These are phyloP conservation scores for Nicotiana paniculata DNA, from an alignment of 257 asterid species.

Conservation along the genomic window DNA sequence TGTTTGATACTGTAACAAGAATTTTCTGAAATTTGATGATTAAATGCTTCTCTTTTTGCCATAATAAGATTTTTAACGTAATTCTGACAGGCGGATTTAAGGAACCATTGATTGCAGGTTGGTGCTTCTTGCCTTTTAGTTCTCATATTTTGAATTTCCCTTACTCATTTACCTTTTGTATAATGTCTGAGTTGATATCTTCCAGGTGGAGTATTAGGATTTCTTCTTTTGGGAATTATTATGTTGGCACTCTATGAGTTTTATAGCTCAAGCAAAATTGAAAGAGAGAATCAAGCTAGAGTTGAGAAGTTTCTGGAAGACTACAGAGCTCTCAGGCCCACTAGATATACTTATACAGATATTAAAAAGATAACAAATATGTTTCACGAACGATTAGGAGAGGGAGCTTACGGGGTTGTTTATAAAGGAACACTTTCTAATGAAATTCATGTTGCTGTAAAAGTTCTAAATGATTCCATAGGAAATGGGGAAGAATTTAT, in stretches of 20 bases:
- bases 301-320: constrained; percentile 18
- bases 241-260: not conserved
- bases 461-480: too few species aligned
- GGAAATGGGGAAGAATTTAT: too few species aligned
- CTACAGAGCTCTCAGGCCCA: constrained; percentile 14
- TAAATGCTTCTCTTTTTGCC: not conserved
- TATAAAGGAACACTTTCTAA: too few species aligned
- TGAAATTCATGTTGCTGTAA: too few species aligned
- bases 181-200: not conserved
- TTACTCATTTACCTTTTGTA: too few species aligned
- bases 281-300: constrained; percentile 18
- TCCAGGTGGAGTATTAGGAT: not conserved
- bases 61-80: not conserved
- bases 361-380: constrained; percentile 31
- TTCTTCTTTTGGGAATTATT: not conserved
- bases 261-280: not conserved
- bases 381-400: constrained; percentile 24
- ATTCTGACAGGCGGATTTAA: not conserved
- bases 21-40: not conserved
- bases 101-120: not conserved
- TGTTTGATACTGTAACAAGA: not conserved
- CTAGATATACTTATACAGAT: constrained; percentile 34
- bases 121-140: not conserved
- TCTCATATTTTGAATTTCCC: too few species aligned
- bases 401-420: constrained; percentile 35